A percentile compares a stretch with the other conserved stretches of the same genome.
Evolutionary conservation across 192 early-diverging fungal genomes (phyloP).

Genomic region (Entrophospora sp.): DNA sequence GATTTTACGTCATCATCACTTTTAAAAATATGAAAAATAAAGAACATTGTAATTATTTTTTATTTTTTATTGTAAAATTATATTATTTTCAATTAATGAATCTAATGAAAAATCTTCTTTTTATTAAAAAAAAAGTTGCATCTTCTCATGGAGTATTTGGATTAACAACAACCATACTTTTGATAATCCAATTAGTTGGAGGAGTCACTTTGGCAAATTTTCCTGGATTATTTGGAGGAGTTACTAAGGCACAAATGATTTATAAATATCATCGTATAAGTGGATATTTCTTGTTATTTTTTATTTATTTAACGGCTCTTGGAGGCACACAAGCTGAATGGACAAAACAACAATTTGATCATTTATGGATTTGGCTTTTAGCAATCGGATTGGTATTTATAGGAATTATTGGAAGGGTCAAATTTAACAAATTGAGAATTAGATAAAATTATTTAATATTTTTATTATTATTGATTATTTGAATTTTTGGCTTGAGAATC

Average conservation of each 20-base stretch:
- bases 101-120: not conserved
- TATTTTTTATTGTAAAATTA: not conserved
- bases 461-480: too few relatives aligned
- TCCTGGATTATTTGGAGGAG: constrained; percentile 23
- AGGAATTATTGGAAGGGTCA: not conserved
- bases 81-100: constrained; percentile 9
- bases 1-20: constrained; percentile 15
- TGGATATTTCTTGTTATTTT: constrained; percentile 26
- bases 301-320: constrained; percentile 29
- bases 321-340: constrained; percentile 29
- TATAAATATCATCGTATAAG: constrained; percentile 34
- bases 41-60: constrained; percentile 23
- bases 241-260: constrained; percentile 20
- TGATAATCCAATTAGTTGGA: constrained; percentile 25
- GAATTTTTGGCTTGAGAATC: too few relatives aligned
- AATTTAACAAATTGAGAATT: constrained; percentile 9
- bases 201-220: constrained; percentile 25
- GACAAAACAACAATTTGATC: constrained; percentile 8
- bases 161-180: constrained; percentile 19
- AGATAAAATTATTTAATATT: too few relatives aligned
- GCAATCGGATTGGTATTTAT: not conserved
- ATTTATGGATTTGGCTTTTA: constrained; percentile 16
- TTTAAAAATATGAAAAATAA: constrained; percentile 23
- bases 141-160: constrained; percentile 30
- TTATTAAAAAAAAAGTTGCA: not conserved